Percentiles rank a stretch among this genome's conserved stretches.
Evolutionary conservation across 1,284 basidiomycete genomes (phyloP).

Genomic region (Tilletiopsis washingtonensis): DNA sequence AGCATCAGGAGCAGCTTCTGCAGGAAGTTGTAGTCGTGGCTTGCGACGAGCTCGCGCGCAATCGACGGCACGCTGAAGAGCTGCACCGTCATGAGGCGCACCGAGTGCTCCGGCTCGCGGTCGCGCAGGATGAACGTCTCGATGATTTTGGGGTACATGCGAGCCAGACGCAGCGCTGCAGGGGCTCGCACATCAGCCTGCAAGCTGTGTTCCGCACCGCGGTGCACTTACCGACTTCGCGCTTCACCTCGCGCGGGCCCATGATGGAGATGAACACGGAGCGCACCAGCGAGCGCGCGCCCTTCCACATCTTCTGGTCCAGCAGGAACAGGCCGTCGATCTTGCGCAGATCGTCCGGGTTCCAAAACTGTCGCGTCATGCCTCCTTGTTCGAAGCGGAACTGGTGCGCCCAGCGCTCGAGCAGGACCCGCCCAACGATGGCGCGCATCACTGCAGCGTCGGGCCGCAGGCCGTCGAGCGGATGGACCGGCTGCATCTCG

Average conservation of each 20-base stretch:
- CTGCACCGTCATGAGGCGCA: constrained; percentile 43
- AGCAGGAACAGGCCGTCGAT: constrained; percentile 41
- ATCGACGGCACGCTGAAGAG: constrained; percentile 46
- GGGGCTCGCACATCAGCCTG: no score
- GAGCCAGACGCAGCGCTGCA: constrained; percentile 20
- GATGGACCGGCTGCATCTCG: neutral
- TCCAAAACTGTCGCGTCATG: constrained; percentile 38
- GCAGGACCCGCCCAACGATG: constrained; percentile 21
- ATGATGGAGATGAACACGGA: constrained; percentile 73
- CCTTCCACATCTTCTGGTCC: constrained; percentile 44
- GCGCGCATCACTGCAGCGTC: constrained; percentile 23
- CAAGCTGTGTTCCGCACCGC: no score
- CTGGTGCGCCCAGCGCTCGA: constrained; percentile 23
- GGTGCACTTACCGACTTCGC: constrained; percentile 60
- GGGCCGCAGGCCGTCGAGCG: constrained; percentile 12
- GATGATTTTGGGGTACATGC: constrained; percentile 37
- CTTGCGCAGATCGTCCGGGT: constrained; percentile 25
- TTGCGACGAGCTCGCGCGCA: constrained; percentile 32
- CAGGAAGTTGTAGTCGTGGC: constrained; percentile 24
- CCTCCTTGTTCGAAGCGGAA: constrained; percentile 7
- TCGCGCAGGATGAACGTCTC: constrained; percentile 44
- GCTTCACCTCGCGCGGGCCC: constrained; percentile 62
- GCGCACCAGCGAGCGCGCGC: constrained; percentile 62
- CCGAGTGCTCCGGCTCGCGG: constrained; percentile 45
- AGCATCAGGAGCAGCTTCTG: constrained; percentile 32